phyloP scores from a whole-genome alignment of 805 yeast species.

The Kodamaea laetipori region DNA sequence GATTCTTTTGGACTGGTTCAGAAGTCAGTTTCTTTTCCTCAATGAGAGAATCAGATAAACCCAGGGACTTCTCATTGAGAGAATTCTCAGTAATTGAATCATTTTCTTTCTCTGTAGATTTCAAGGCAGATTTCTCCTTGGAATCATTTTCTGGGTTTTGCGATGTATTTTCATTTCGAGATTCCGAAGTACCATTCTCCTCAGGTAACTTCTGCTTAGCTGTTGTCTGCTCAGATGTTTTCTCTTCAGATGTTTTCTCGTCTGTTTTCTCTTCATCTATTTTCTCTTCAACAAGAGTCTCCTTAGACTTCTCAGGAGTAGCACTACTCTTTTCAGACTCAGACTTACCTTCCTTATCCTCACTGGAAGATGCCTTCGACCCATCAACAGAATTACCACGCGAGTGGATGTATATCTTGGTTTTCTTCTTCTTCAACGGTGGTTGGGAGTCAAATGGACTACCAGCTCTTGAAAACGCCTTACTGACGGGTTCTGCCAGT shows the following conservation, averaged over 20 bases:
- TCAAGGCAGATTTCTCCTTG: too few species aligned
- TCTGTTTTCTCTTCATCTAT: constrained; percentile 8
- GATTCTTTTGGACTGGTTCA: too few species aligned
- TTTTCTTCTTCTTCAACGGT: constrained; percentile 25
- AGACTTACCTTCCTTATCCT: neutral
- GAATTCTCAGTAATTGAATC: too few species aligned
- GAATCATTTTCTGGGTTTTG: too few species aligned
- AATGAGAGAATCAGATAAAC: too few species aligned
- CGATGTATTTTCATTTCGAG: too few species aligned
- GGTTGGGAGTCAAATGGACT: constrained; percentile 22
- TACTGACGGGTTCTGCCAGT: constrained; percentile 16
- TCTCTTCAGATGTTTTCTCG: neutral
- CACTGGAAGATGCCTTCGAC: constrained; percentile 8
- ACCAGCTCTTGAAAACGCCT: constrained; percentile 17
- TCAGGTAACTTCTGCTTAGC: neutral
- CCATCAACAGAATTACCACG: constrained; percentile 8
- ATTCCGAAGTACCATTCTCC: too few species aligned
- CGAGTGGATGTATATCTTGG: constrained; percentile 31
- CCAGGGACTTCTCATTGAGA: too few species aligned
- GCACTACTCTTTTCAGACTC: constrained; percentile 8
- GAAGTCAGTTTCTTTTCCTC: too few species aligned
- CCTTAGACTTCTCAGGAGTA: neutral
- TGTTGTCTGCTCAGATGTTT: neutral
- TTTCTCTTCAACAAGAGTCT: constrained; percentile 4
- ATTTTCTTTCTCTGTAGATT: too few species aligned